A percentile compares a stretch with the other conserved stretches of the same genome.
These are phyloP conservation scores for Saccharomyces hybrid DNA, from an alignment of 1,139 yeast species.

Conservation along the genomic window DNA sequence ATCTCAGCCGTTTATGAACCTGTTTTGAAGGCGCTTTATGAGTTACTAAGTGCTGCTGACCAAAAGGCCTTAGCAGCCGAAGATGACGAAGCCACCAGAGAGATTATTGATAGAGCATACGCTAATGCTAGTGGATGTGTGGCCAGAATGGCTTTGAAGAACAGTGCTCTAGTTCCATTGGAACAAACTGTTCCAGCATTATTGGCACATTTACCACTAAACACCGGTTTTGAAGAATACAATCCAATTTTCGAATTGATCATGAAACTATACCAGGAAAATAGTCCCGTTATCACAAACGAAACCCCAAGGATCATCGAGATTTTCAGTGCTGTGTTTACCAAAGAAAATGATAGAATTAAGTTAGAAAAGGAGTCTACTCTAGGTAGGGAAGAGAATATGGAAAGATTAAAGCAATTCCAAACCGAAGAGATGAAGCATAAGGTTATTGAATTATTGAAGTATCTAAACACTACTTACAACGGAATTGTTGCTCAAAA, in stretches of 20 bases:
- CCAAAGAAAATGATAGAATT: constrained; percentile 62
- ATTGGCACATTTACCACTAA: constrained; percentile 73
- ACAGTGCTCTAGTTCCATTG: constrained; percentile 67
- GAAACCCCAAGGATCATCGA: constrained; percentile 60
- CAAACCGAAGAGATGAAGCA: constrained; percentile 55
- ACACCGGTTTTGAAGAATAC: constrained; percentile 87
- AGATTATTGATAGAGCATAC: constrained; percentile 72
- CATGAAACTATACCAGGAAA: constrained; percentile 58
- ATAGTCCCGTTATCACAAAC: constrained; percentile 47
- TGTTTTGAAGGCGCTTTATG: constrained; percentile 69
- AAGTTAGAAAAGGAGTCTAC: constrained; percentile 66
- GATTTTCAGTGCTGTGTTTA: constrained; percentile 62
- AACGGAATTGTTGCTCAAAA: constrained; percentile 54
- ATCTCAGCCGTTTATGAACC: constrained; percentile 57
- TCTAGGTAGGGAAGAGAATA: constrained; percentile 73
- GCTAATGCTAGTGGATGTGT: constrained; percentile 98
- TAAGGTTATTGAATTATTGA: constrained; percentile 62
- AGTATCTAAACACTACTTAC: constrained; percentile 59
- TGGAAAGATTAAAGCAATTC: constrained; percentile 73
- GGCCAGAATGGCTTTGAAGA: constrained; percentile 77
- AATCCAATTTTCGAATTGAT: constrained; percentile 80
- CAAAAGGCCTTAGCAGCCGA: constrained; percentile 49
- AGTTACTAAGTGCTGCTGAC: constrained; percentile 70
- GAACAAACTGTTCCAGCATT: constrained; percentile 72
- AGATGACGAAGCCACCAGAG: constrained; percentile 73